Conservation (phyloP, 345 rosid genomes). For the Camelina laxa region DNA sequence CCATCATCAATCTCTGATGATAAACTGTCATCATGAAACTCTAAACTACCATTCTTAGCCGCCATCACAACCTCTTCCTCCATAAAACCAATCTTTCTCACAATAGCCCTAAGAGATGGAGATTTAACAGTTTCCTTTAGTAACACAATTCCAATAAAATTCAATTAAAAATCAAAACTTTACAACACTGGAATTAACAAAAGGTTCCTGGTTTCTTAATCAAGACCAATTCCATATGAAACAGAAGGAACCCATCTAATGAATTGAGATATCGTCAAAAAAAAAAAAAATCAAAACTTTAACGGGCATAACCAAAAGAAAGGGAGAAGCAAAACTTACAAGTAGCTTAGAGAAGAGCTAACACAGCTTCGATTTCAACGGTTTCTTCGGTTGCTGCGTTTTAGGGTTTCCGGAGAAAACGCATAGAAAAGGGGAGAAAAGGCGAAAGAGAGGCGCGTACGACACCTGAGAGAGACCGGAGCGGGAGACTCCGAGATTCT, state of each 20-base stretch:
- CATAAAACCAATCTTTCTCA: slow-evolving; percentile 22
- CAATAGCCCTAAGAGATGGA: neutral
- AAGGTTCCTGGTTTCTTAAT: too few species aligned
- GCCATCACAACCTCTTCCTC: slow-evolving; percentile 40
- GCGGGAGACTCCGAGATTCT: slow-evolving; percentile 37
- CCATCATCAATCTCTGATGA: slow-evolving; percentile 19
- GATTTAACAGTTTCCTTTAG: slow-evolving; percentile 7
- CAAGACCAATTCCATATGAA: neutral
- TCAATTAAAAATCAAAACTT: neutral
- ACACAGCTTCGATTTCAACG: slow-evolving; percentile 12
- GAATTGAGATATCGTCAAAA: slow-evolving; percentile 4
- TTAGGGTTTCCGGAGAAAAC: slow-evolving; percentile 40
- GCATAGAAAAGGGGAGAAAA: neutral
- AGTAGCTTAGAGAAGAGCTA: neutral
- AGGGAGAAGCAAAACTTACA: slow-evolving; percentile 17
- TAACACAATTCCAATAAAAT: neutral
- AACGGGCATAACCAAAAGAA: neutral
- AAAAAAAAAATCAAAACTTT: neutral
- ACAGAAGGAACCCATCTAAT: slow-evolving; percentile 1
- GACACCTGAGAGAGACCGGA: slow-evolving; percentile 23
- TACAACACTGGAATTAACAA: neutral
- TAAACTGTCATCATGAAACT: slow-evolving; percentile 26
- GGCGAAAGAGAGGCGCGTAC: slow-evolving; percentile 1
- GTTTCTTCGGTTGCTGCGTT: neutral
- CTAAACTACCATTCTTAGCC: slow-evolving; percentile 39